Conservation (phyloP, 1,139 yeast species). For the Magnusiomyces fungicola region DNA sequence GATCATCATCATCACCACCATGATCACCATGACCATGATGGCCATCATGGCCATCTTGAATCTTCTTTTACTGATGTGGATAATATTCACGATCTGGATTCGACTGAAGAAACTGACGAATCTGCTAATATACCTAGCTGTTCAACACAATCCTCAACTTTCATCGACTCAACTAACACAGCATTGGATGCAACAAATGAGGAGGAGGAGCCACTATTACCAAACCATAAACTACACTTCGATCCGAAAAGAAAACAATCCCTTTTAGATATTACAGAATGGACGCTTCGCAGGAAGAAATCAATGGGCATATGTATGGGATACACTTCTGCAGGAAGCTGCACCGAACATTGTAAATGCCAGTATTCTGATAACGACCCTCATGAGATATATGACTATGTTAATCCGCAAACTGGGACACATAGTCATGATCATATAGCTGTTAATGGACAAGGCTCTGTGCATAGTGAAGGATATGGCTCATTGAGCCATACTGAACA, state of each 20-base stretch:
- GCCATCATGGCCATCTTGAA: too few relatives aligned
- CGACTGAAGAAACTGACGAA: too few relatives aligned
- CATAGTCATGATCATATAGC: slow-evolving; percentile 12
- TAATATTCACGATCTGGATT: too few relatives aligned
- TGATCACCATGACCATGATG: too few relatives aligned
- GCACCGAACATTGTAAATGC: slow-evolving; percentile 5
- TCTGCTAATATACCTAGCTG: too few relatives aligned
- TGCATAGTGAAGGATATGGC: too few relatives aligned
- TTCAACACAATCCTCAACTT: too few relatives aligned
- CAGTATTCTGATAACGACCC: slow-evolving; percentile 20
- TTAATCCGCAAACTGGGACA: slow-evolving; percentile 13
- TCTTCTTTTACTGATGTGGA: too few relatives aligned
- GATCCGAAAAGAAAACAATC: slow-evolving; percentile 15
- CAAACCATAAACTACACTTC: neutral
- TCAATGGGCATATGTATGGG: slow-evolving; percentile 48
- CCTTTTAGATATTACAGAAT: slow-evolving; percentile 25
- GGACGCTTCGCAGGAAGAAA: slow-evolving; percentile 27
- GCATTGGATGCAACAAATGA: too few relatives aligned
- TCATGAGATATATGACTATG: slow-evolving; percentile 10
- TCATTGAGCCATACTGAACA: too few relatives aligned
- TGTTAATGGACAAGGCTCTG: too few relatives aligned
- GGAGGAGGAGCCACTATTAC: neutral
- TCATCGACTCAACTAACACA: too few relatives aligned
- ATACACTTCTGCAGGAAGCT: slow-evolving; percentile 38
- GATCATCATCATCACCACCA: slow-evolving; percentile 20